Conservation (phyloP, 495 filamentous ascomycete species). For the Talaromyces stipitatus region DNA sequence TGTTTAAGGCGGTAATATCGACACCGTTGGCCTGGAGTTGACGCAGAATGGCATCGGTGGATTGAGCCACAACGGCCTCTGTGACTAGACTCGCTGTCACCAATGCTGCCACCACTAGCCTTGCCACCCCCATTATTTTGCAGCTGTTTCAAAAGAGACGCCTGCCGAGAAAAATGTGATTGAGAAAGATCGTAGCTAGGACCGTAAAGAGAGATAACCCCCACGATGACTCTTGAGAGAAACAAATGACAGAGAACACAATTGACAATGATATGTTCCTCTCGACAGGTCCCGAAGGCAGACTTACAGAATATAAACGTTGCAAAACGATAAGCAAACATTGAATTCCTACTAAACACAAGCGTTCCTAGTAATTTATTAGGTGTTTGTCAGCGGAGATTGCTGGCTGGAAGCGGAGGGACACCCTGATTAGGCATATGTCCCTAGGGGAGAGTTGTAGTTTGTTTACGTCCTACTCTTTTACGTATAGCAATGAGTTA, state of each 20-base stretch:
- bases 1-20: background rate
- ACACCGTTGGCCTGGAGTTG: constrained; percentile 1
- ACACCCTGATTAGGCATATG: background rate
- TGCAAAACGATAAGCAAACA: background rate
- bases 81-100: background rate
- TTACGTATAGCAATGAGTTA: background rate
- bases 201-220: background rate
- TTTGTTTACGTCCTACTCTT: background rate
- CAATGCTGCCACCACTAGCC: background rate
- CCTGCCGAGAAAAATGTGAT: background rate
- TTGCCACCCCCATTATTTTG: background rate
- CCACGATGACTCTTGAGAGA: background rate
- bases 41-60: background rate
- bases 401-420: background rate
- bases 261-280: background rate
- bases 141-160: background rate
- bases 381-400: background rate
- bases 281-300: background rate
- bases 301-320: background rate
- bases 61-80: background rate
- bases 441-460: background rate
- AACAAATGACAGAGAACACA: background rate
- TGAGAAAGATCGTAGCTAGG: background rate
- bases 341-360: background rate
- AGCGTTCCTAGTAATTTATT: background rate